phyloP scores from a whole-genome alignment of 2,329 filamentous ascomycete genomes.

The Fusarium domesticum region DNA sequence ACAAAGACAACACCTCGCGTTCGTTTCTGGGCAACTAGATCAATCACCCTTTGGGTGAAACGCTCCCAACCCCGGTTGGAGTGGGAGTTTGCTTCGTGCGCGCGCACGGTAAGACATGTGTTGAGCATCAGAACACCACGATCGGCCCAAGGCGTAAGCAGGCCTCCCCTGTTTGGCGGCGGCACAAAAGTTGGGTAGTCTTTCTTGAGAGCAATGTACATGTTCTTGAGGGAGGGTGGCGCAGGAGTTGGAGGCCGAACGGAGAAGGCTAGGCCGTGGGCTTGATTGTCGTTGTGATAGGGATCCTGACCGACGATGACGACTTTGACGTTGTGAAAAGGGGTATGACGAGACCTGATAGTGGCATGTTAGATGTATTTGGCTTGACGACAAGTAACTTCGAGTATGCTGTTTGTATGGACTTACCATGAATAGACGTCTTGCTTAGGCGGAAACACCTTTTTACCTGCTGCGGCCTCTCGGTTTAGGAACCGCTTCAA shows the following conservation, averaged over 20 bases:
- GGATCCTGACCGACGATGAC: conserved; percentile 96
- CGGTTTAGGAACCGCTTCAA: conserved; percentile 83
- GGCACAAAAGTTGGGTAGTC: conserved; percentile 79
- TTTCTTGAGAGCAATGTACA: conserved; percentile 82
- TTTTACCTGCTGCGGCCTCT: conserved; percentile 70
- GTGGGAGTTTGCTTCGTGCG: conserved; percentile 84
- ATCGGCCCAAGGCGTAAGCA: conserved; percentile 91
- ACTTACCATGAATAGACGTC: conserved; percentile 93
- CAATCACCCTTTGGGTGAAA: conserved; percentile 89
- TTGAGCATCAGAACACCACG: conserved; percentile 91
- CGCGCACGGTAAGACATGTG: conserved; percentile 89
- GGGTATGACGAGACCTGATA: conserved; percentile 87
- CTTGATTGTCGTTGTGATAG: conserved; percentile 94
- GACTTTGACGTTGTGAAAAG: conserved; percentile 81
- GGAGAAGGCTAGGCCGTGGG: conserved; percentile 93
- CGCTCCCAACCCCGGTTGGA: conserved; percentile 85
- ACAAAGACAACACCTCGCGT: conserved; percentile 86
- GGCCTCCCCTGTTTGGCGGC: conserved; percentile 74
- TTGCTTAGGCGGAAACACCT: conserved; percentile 80
- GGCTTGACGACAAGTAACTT: background rate
- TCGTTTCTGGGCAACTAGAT: conserved; percentile 75
- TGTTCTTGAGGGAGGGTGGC: conserved; percentile 88
- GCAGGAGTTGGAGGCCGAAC: conserved; percentile 85
- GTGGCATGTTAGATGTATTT: conserved; percentile 12
- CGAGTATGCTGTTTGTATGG: background rate